phyloP scores from a whole-genome alignment of 208 protist species.

The Tritrichomonas musculus region DNA sequence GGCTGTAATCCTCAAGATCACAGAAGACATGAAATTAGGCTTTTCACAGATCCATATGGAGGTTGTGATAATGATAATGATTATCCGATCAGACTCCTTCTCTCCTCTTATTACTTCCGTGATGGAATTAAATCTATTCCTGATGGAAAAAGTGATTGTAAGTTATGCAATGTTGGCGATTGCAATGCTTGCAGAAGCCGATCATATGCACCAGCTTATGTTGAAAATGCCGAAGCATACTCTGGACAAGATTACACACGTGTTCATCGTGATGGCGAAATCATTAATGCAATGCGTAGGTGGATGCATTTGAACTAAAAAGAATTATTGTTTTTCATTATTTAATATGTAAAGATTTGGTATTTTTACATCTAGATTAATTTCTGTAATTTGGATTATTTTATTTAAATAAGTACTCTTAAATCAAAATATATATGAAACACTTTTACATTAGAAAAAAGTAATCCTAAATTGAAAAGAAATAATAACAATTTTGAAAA shows the following conservation, averaged over 20 bases:
- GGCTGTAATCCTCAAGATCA: conserved; percentile 56
- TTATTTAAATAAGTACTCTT: not conserved
- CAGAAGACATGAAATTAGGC: conserved; percentile 52
- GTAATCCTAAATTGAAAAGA: too few relatives aligned
- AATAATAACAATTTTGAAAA: too few relatives aligned
- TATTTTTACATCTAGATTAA: not conserved
- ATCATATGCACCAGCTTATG: conserved; percentile 47
- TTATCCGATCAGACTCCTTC: conserved; percentile 54
- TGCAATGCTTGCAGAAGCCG: conserved; percentile 45
- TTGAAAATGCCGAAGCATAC: conserved; percentile 46
- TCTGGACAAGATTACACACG: conserved; percentile 48
- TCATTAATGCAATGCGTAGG: conserved; percentile 56
- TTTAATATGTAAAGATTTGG: not conserved
- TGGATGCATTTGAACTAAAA: conserved; percentile 50
- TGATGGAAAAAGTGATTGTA: conserved; percentile 53
- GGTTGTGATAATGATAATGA: conserved; percentile 37
- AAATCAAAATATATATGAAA: too few relatives aligned
- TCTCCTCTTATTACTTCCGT: conserved; percentile 49
- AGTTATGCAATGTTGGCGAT: conserved; percentile 32
- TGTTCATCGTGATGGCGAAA: conserved; percentile 54
- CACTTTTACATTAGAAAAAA: too few relatives aligned
- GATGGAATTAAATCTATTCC: conserved; percentile 47
- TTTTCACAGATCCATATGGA: conserved; percentile 53
- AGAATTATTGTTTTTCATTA: not conserved
- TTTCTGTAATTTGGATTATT: not conserved